Percentiles rank a stretch among this genome's conserved stretches.
Evolutionary conservation across 176 grass and related monocot species (phyloP).

Genomic region (Poa annua): DNA sequence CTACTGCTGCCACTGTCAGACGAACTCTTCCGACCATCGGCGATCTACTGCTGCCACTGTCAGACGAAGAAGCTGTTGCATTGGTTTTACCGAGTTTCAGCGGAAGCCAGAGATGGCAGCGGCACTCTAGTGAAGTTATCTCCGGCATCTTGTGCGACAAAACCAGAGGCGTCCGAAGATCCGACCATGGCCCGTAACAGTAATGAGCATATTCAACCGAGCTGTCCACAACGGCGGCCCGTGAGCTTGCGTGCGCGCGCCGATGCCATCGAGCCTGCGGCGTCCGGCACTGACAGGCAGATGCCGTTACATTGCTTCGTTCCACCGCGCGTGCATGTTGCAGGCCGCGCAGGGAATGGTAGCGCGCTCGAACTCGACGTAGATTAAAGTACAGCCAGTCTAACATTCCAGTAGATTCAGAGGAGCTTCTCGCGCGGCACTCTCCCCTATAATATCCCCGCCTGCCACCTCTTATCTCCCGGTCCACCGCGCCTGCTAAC

Average conservation of each 20-base stretch:
- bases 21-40: not conserved
- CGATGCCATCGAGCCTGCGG: not conserved
- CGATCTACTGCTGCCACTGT: conserved; percentile 35
- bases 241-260: not conserved
- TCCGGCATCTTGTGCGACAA: not conserved
- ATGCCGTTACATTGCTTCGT: not conserved
- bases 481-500: not conserved
- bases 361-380: not conserved
- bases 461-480: conserved; percentile 2
- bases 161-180: not conserved
- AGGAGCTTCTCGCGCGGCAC: not conserved
- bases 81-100: conserved; percentile 23
- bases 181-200: not conserved
- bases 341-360: not conserved
- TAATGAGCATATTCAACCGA: not conserved
- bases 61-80: not conserved
- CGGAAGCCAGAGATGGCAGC: not conserved
- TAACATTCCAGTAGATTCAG: conserved; percentile 47
- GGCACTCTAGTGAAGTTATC: not conserved
- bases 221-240: not conserved
- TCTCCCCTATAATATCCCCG: conserved; percentile 21
- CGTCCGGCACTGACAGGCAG: not conserved
- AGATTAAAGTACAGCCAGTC: not conserved
- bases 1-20: conserved; percentile 30
- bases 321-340: not conserved